Conservation (phyloP, 2,329 filamentous ascomycete genomes). For the Talaromyces funiculosus region DNA sequence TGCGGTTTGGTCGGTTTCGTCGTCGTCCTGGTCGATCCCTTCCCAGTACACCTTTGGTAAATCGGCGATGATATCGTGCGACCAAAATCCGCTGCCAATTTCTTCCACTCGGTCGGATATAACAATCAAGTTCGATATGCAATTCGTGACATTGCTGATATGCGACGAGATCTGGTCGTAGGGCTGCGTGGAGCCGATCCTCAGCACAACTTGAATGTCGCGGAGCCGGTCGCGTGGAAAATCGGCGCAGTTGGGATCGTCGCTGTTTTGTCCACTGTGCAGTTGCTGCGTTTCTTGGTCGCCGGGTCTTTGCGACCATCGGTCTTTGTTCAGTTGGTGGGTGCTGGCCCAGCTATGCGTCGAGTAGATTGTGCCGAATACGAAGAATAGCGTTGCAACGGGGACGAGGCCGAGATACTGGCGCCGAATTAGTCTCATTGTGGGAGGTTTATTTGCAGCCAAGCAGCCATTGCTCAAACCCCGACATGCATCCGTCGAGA, state of each 20-base stretch:
- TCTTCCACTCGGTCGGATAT: conserved; percentile 55
- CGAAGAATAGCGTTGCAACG: not conserved
- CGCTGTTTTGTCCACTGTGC: not conserved
- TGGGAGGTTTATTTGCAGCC: not conserved
- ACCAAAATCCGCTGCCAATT: conserved; percentile 40
- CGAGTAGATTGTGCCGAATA: conserved; percentile 7
- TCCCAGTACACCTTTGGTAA: conserved; percentile 33
- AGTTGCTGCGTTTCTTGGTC: not conserved
- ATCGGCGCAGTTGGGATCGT: not conserved
- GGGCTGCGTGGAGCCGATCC: conserved; percentile 55
- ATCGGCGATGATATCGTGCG: conserved; percentile 44
- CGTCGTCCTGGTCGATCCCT: not conserved
- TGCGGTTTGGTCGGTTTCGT: conserved; percentile 30
- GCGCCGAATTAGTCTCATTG: not conserved
- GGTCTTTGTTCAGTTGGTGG: not conserved
- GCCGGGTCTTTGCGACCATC: not conserved
- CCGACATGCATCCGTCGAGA: not conserved
- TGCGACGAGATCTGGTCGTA: conserved; percentile 51
- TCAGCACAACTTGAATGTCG: conserved; percentile 52
- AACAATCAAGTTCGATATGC: conserved; percentile 51
- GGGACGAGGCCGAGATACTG: conserved; percentile 3
- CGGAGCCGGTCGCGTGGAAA: conserved; percentile 36
- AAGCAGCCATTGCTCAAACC: conserved; percentile 3
- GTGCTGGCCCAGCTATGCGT: conserved; percentile 5
- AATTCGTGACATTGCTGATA: conserved; percentile 51